Evolutionary conservation across 352 stramenopile species (phyloP).

Genomic region (Pythium aphanidermatum): DNA sequence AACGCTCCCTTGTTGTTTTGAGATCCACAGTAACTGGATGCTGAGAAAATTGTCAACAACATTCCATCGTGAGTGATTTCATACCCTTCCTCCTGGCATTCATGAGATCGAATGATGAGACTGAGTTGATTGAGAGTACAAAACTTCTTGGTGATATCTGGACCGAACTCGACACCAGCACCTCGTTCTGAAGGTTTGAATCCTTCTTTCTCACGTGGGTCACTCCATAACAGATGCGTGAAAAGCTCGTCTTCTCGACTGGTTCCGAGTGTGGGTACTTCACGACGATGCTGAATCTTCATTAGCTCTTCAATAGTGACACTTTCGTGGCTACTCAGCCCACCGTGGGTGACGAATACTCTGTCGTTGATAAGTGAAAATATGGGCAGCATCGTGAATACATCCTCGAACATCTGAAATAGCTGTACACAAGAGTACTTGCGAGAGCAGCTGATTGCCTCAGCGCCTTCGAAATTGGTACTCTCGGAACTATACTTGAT

Average conservation of each 20-base stretch:
- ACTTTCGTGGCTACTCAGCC: conserved; percentile 81
- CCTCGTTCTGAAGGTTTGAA: conserved; percentile 69
- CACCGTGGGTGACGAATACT: conserved; percentile 93
- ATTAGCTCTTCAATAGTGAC: conserved; percentile 86
- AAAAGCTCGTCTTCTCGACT: conserved; percentile 85
- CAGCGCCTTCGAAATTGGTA: conserved; percentile 62
- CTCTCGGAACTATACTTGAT: conserved; percentile 72
- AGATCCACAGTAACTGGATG: conserved; percentile 89
- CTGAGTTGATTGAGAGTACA: conserved; percentile 79
- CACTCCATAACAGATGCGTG: conserved; percentile 90
- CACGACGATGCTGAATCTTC: conserved; percentile 77
- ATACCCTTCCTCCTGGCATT: conserved; percentile 90
- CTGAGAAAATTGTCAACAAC: conserved; percentile 89
- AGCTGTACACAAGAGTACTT: conserved; percentile 75
- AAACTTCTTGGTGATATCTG: conserved; percentile 90
- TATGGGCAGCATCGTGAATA: conserved; percentile 87
- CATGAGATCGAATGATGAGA: conserved; percentile 92
- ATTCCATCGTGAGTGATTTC: conserved; percentile 82
- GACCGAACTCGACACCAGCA: conserved; percentile 91
- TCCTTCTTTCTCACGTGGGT: conserved; percentile 66
- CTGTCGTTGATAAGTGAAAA: conserved; percentile 87
- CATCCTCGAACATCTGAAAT: conserved; percentile 80
- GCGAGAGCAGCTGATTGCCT: conserved; percentile 46
- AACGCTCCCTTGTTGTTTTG: conserved; percentile 89
- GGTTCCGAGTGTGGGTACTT: conserved; percentile 81